phyloP scores from a whole-genome alignment of 2,329 filamentous ascomycete genomes.

The Coleophoma crateriformis region DNA sequence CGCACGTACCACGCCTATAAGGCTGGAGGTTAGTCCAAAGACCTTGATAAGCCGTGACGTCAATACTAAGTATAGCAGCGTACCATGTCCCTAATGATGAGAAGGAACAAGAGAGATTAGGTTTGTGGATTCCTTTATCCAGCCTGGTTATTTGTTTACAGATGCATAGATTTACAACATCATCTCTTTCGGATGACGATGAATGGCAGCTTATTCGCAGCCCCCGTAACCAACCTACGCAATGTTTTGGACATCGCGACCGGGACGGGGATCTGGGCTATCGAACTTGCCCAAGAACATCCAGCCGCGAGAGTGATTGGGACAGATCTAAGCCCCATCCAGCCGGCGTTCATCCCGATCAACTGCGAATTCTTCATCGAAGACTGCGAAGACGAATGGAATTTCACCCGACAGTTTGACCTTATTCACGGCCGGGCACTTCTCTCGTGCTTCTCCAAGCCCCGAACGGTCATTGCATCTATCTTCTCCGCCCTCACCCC shows the following conservation, averaged over 20 bases:
- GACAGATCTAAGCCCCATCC: neutral
- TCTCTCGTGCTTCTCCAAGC: neutral
- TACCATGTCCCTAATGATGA: neutral
- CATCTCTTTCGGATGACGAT: neutral
- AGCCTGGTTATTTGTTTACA: neutral
- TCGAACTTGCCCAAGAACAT: neutral
- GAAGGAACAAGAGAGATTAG: neutral
- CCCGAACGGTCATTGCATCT: neutral
- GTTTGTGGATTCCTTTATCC: neutral
- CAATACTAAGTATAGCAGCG: neutral
- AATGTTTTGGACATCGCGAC: neutral
- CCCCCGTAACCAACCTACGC: neutral
- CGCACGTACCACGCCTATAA: neutral
- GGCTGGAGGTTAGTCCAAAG: neutral
- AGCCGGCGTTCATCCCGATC: neutral
- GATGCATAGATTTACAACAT: neutral
- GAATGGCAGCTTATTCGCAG: neutral
- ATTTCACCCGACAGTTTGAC: neutral
- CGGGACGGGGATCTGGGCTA: neutral
- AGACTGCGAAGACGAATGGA: neutral
- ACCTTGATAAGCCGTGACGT: neutral
- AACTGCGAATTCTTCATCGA: neutral
- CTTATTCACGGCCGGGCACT: neutral
- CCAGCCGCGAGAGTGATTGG: neutral
- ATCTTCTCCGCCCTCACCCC: neutral